These are phyloP conservation scores for Sclerotinia subarctica DNA, from an alignment of 2,329 filamentous ascomycete genomes.

Conservation along the genomic window DNA sequence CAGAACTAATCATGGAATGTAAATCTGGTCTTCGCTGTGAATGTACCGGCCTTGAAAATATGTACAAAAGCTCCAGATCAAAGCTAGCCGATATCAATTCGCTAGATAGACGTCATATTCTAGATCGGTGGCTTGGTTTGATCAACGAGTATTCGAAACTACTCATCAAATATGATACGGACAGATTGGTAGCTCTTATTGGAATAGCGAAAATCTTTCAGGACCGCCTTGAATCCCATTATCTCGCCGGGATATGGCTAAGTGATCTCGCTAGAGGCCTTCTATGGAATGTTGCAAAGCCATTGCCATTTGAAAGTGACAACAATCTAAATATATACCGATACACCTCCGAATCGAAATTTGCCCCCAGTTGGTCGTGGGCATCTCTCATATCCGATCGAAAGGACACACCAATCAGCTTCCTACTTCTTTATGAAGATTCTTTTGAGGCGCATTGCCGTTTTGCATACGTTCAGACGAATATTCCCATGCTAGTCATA, in stretches of 20 bases:
- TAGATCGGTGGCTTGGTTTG: neutral
- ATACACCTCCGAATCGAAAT: neutral
- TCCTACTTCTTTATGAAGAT: neutral
- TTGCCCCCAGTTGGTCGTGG: neutral
- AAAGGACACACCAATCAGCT: neutral
- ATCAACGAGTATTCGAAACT: neutral
- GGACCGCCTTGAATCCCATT: neutral
- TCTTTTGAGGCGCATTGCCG: neutral
- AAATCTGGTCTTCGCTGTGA: neutral
- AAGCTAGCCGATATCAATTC: neutral
- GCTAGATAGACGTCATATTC: neutral
- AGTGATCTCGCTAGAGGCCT: neutral
- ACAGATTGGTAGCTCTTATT: neutral
- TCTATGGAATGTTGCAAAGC: neutral
- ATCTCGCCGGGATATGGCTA: neutral
- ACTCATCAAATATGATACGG: neutral
- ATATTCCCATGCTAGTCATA: neutral
- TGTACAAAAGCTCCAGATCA: neutral
- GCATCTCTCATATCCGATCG: neutral
- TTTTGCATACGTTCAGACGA: neutral
- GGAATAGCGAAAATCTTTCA: neutral
- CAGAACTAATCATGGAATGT: neutral
- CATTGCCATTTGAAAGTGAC: neutral
- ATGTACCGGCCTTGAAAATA: neutral
- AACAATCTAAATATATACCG: neutral